These are phyloP conservation scores for Inonotus obliquus DNA, from an alignment of 1,284 basidiomycete genomes.

Conservation along the genomic window DNA sequence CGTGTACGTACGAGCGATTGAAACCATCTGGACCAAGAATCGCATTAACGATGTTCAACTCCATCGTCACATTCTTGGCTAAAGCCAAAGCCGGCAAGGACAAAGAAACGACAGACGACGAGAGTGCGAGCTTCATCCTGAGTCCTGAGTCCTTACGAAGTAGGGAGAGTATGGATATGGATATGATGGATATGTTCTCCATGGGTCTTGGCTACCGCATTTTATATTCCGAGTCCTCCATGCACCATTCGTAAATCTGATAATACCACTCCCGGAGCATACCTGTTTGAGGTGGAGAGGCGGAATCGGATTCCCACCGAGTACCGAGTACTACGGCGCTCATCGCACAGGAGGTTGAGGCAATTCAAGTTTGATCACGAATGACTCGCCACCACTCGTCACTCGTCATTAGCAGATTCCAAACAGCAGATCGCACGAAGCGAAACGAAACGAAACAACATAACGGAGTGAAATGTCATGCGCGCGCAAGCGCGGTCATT, in stretches of 20 bases:
- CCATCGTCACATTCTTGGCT: conserved; percentile 8
- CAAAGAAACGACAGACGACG: conserved; percentile 3
- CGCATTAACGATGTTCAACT: conserved; percentile 28
- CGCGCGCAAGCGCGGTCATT: background rate
- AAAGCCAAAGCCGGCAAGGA: conserved; percentile 1
- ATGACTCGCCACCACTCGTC: no score
- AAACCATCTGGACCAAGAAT: conserved; percentile 30
- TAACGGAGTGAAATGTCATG: no score
- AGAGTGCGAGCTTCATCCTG: background rate
- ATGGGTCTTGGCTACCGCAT: background rate
- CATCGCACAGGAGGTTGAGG: background rate
- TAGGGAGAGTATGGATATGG: background rate
- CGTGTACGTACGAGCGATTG: conserved; percentile 16
- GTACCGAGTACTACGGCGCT: background rate
- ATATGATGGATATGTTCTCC: no score
- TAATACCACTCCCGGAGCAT: background rate
- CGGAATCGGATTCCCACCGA: background rate
- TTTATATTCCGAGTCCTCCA: background rate
- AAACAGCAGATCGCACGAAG: background rate
- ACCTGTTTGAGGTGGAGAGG: background rate
- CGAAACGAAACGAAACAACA: background rate
- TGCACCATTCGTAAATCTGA: background rate
- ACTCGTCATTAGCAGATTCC: background rate
- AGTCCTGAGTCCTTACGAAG: background rate
- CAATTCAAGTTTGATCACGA: background rate